Evolutionary conservation across 805 yeast genomes (phyloP).

Genomic region (Danielia reshetovae): DNA sequence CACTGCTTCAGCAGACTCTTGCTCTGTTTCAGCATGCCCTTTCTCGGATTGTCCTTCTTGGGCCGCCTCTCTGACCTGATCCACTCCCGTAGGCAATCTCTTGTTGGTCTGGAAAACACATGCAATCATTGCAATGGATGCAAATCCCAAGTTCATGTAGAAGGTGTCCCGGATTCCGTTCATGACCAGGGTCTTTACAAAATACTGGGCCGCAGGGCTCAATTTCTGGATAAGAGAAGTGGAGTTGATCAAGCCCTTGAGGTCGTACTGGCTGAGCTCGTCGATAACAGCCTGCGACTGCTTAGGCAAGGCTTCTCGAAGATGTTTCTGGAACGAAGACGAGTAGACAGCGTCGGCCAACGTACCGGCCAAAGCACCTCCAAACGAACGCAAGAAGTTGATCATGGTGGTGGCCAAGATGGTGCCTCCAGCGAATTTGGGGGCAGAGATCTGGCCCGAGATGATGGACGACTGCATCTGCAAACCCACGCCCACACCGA

Average conservation of each 20-base stretch:
- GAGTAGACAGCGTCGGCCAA: conserved; percentile 41
- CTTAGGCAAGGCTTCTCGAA: conserved; percentile 5
- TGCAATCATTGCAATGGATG: conserved; percentile 27
- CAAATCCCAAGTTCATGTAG: conserved; percentile 36
- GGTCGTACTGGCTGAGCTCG: conserved; percentile 17
- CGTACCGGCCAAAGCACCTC: conserved; percentile 43
- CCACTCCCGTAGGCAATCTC: conserved; percentile 30
- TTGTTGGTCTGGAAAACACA: conserved; percentile 38
- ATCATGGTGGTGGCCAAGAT: conserved; percentile 46
- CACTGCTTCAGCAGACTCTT: too few species aligned
- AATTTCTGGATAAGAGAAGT: conserved; percentile 15
- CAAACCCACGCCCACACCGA: conserved; percentile 48
- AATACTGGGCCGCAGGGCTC: conserved; percentile 16
- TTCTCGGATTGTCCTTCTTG: too few species aligned
- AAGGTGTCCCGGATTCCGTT: conserved; percentile 36
- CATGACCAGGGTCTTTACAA: conserved; percentile 30
- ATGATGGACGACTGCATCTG: conserved; percentile 43
- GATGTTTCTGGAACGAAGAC: conserved; percentile 16
- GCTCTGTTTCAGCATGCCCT: too few species aligned
- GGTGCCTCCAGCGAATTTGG: conserved; percentile 47
- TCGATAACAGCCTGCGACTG: conserved; percentile 14
- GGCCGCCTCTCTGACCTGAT: conserved; percentile 14
- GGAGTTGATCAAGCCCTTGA: conserved; percentile 12
- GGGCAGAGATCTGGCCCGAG: conserved; percentile 46
- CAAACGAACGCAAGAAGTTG: conserved; percentile 42